Evolutionary conservation across 1,139 yeast genomes (phyloP), one percentile per base, ranked within the genome.

Genomic region (Blastobotrys persicus): DNA sequence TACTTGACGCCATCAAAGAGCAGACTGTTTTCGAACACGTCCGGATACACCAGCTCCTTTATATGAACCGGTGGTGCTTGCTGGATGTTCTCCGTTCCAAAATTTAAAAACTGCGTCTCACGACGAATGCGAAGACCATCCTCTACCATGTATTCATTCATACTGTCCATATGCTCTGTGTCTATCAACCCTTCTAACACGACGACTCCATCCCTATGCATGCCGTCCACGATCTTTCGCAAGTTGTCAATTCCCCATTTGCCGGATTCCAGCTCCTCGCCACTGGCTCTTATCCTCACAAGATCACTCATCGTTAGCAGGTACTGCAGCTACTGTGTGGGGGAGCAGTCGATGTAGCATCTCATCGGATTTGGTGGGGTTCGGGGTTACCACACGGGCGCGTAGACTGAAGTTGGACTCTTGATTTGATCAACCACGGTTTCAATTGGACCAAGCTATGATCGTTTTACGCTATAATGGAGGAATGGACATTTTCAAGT

Each of bases 21-120:
- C 19, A 57, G 46, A 43, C 33, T 38, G 42, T 57, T 57, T 33
- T 45, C 48, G 19, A 43, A 48, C 6, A 57, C 41, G 39, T 55
- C 58, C 11, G 55, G 56, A 35, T 39, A 56, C 6, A 47, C 18
- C 32, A 54, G 45, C 7, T 50, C 52, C 5, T 44, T 17, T 14
- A 20, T 17, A 17, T 55, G 54, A 20, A 57, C 38, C 4, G 59
- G 59, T 1, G 59, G 57, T 12, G 49, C 56, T 43, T 57, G 60
- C 48, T 57, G 60, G 37, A 57, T 45, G 40, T 56, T 56, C 41
- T 50, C 55, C 1, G 57, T 53, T 14, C 59, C 59, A 45, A 54
- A 55, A 40, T 56, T 56, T 33, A 52, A 41, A 18, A 43, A 41
- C 6, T 44, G 49, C 2, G 48, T 40, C 16, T 44, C 38, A 9